Conservation (phyloP, 352 stramenopile genomes). For the Phytophthora rubi region DNA sequence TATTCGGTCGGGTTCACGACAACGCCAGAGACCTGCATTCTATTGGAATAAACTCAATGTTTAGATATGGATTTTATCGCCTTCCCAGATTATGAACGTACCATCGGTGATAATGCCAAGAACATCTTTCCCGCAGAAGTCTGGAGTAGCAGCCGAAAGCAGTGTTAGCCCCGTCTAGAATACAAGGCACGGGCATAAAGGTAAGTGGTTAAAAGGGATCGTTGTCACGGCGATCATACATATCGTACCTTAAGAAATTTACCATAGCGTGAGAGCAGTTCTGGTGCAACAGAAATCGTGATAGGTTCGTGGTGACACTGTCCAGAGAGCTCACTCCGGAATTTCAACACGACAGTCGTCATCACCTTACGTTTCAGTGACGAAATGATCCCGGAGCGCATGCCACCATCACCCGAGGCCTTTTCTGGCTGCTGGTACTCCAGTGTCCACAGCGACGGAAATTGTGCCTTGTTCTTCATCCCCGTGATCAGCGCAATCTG, state of each 20-base stretch:
- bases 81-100: not conserved
- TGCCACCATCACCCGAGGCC: not conserved
- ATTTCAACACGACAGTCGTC: slow-evolving; percentile 4
- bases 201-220: not conserved
- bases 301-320: slow-evolving; percentile 17
- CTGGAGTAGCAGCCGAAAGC: slow-evolving; percentile 9
- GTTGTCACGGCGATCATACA: not conserved
- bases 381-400: not conserved
- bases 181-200: not conserved
- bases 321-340: slow-evolving; percentile 15
- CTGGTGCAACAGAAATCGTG: not conserved
- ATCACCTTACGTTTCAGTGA: slow-evolving; percentile 5
- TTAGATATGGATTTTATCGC: not conserved
- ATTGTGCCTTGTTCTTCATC: slow-evolving; percentile 17
- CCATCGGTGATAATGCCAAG: slow-evolving; percentile 9
- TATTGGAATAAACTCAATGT: not conserved
- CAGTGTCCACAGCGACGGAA: slow-evolving; percentile 12
- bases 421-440: slow-evolving; percentile 2
- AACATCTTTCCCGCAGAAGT: slow-evolving; percentile 11
- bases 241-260: slow-evolving; percentile 10
- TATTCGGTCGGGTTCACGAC: slow-evolving; percentile 10
- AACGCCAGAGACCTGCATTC: slow-evolving; percentile 28
- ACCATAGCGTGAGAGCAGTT: slow-evolving; percentile 7
- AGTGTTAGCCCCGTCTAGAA: slow-evolving; percentile 2
- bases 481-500: slow-evolving; percentile 11